These are phyloP conservation scores for Coniochaeta sp. DNA, from an alignment of 2,329 filamentous ascomycete species.

Conservation along the genomic window DNA sequence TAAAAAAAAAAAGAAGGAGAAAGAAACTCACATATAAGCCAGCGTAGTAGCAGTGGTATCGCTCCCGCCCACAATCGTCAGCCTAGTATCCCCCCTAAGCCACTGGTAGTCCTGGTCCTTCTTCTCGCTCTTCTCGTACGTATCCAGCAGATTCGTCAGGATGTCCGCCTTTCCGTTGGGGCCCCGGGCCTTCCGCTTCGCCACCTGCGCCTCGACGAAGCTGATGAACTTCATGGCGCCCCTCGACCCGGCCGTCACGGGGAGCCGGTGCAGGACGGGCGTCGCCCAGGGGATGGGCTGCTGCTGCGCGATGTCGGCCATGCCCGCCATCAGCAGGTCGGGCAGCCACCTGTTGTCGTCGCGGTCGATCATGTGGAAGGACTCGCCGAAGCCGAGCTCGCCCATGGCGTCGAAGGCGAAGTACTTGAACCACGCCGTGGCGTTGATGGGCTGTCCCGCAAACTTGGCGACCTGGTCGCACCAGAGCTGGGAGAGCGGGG, in stretches of 20 bases:
- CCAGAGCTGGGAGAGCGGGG: constrained; percentile 13
- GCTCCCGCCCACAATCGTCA: constrained; percentile 10
- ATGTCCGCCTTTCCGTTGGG: constrained; percentile 4
- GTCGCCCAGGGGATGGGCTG: constrained; percentile 14
- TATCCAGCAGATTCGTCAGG: constrained; percentile 3
- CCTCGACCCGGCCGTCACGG: constrained; percentile 8
- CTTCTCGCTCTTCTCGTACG: constrained; percentile 6
- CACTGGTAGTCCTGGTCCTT: constrained; percentile 6
- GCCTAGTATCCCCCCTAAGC: constrained; percentile 5
- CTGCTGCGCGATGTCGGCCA: constrained; percentile 12
- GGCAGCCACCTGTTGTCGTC: constrained; percentile 12
- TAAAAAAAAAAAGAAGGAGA: background rate
- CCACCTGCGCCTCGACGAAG: constrained; percentile 9
- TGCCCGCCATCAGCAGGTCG: constrained; percentile 10
- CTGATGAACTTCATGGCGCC: constrained; percentile 10
- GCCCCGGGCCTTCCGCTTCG: constrained; percentile 6
- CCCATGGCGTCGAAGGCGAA: constrained; percentile 25
- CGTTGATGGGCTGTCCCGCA: constrained; percentile 12
- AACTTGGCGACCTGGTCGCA: constrained; percentile 10
- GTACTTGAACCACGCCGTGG: constrained; percentile 21
- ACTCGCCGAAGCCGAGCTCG: constrained; percentile 23
- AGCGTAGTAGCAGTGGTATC: constrained; percentile 11
- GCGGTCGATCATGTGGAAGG: constrained; percentile 21
- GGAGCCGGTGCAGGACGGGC: constrained; percentile 11
- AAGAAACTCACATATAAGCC: constrained; percentile 3